Evolutionary conservation across 2,329 filamentous ascomycete genomes (phyloP).

Genomic region (Emmonsiellopsis sp.): DNA sequence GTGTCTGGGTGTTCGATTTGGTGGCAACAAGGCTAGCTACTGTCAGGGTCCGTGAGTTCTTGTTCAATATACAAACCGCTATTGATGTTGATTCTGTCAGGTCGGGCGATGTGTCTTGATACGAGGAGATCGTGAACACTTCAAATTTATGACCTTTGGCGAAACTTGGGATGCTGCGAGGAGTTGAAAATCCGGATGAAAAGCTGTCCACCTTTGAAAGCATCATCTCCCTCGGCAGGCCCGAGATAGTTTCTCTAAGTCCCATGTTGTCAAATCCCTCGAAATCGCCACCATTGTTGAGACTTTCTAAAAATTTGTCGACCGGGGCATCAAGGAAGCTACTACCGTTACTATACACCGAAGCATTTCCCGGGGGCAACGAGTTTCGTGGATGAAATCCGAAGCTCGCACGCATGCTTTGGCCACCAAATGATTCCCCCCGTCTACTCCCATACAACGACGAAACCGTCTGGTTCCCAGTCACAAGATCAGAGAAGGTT

Average conservation of each 20-base stretch:
- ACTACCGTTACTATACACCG: conserved; percentile 41
- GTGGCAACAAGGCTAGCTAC: conserved; percentile 52
- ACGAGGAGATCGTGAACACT: conserved; percentile 56
- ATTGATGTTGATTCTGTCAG: conserved; percentile 23
- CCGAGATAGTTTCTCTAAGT: conserved; percentile 62
- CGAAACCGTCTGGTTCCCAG: conserved; percentile 29
- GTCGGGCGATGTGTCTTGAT: conserved; percentile 22
- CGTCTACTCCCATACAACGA: conserved; percentile 45
- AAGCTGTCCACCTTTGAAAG: conserved; percentile 62
- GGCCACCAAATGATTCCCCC: conserved; percentile 64
- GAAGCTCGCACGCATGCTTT: conserved; percentile 55
- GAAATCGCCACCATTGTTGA: conserved; percentile 52
- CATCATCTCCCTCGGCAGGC: conserved; percentile 61
- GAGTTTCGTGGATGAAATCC: conserved; percentile 45
- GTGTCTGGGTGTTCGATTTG: neutral
- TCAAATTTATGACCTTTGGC: conserved; percentile 22
- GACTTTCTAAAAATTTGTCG: conserved; percentile 59
- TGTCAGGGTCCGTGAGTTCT: conserved; percentile 56
- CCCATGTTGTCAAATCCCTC: conserved; percentile 65
- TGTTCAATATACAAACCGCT: conserved; percentile 59
- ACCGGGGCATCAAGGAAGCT: conserved; percentile 60
- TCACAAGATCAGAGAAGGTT: conserved; percentile 64
- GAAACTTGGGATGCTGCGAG: conserved; percentile 19
- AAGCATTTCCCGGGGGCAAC: conserved; percentile 41
- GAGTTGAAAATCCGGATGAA: conserved; percentile 41